Evolutionary conservation across 768 basidiomycete genomes (phyloP).

Genomic region (Hypholoma sublateritium): DNA sequence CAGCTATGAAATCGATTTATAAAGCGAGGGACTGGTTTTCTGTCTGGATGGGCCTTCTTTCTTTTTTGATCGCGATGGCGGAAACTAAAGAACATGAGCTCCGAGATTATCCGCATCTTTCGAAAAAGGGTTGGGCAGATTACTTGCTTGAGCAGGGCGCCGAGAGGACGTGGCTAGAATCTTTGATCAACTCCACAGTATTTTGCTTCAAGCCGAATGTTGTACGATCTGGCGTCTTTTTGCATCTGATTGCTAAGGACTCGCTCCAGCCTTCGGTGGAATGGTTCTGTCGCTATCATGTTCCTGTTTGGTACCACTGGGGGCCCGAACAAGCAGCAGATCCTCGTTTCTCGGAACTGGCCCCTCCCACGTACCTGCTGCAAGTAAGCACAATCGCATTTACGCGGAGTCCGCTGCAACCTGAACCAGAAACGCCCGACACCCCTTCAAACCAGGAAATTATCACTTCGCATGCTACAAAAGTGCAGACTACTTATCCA

Average conservation of each 20-base stretch:
- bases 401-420: background rate
- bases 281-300: background rate
- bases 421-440: background rate
- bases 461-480: no score
- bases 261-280: background rate
- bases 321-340: background rate
- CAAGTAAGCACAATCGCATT: background rate
- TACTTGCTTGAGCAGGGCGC: no score
- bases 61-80: no score
- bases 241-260: background rate
- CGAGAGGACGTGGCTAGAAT: background rate
- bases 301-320: background rate
- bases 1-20: no score
- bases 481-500: no score
- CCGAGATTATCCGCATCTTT: no score
- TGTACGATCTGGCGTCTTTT: background rate
- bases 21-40: no score
- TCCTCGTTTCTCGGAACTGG: background rate
- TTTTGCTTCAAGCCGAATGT: background rate
- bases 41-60: no score
- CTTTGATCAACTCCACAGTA: background rate
- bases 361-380: background rate
- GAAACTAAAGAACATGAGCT: no score
- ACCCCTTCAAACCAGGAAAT: no score
- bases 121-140: no score